Evolutionary conservation across 2,329 filamentous ascomycete genomes (phyloP), one percentile per base, ranked within the genome.

Genomic region (Beauveria sp.): DNA sequence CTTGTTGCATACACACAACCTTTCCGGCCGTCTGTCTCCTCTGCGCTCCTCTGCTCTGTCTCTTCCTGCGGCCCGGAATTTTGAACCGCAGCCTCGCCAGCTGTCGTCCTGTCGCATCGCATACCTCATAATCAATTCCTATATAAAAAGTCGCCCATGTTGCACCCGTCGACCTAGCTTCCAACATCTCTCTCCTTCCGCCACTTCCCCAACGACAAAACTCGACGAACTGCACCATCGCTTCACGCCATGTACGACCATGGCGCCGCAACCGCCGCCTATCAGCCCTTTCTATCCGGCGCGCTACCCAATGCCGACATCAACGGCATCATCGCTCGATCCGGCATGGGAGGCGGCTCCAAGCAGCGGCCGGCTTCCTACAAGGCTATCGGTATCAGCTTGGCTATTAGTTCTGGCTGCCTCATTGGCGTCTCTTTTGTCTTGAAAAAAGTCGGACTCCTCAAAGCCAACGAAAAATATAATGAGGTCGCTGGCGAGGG

Each of bases 341-440:
- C 40, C 28, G 57, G 12, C n/a, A 1, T 46, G 2, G 57, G 57
- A 22, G 50, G 26, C 24, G n/a, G 22, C 22, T 6, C 26, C 54
- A 58, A 58, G 46, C 66, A 70, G 20, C 75, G 82, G 28, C 82
- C 82, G 1, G 68, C 77, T 8, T 74, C 77, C 62, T 97, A 90
- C 82, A 97, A 97, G 72, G 84, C 87, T 28, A 84, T 97, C 66
- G 94, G 94, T 60, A 91, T 99, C 64, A 81, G 86, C 24, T 80
- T 99, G 41, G 94, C 94, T 18, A 82, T 97, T 62, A 85, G 86
- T 37, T 97, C 93, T 0, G 94, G 94, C 47, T 73, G 91, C 62
- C 97, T 97, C 72, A 99, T 99, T 70, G 94, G 94, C 59, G 83
- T 89, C 16, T 97, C 93, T 0, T 99, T 97, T 73, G 92, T 97